Conservation (phyloP, 1,284 basidiomycete species). For the Puccinia horiana region DNA sequence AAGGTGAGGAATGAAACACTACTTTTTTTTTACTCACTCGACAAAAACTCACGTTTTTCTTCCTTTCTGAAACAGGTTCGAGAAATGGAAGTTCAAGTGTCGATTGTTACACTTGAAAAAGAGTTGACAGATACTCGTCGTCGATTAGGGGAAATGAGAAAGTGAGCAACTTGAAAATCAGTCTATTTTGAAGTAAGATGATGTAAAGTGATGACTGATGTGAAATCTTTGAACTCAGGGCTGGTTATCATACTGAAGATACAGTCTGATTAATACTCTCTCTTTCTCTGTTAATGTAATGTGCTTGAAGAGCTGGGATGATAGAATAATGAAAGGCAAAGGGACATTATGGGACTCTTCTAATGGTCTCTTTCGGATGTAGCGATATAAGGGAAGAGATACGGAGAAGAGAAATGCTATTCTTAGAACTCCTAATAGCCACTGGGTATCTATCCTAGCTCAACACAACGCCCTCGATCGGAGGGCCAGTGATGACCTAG, state of each 20-base stretch:
- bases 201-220: background rate
- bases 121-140: conserved; percentile 67
- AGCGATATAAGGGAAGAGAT: too few species aligned
- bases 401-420: too few species aligned
- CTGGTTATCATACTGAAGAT: conserved; percentile 46
- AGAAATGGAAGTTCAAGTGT: conserved; percentile 99
- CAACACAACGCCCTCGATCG: too few species aligned
- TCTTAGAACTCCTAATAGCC: too few species aligned
- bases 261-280: conserved; percentile 21
- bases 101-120: conserved; percentile 94
- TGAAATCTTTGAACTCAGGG: background rate
- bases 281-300: background rate
- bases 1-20: conserved; percentile 65
- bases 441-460: too few species aligned
- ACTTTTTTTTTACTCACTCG: background rate
- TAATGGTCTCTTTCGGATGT: too few species aligned
- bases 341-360: too few species aligned
- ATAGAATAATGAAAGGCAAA: too few species aligned
- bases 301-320: too few species aligned
- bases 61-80: conserved; percentile 59
- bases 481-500: too few species aligned
- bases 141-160: conserved; percentile 56
- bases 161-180: background rate
- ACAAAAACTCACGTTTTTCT: conserved; percentile 23
- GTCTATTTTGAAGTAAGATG: background rate